A percentile compares a stretch with the other conserved stretches of the same genome.
Evolutionary conservation across 2,329 filamentous ascomycete genomes (phyloP).

Genomic region (Calonectria fujianensis): DNA sequence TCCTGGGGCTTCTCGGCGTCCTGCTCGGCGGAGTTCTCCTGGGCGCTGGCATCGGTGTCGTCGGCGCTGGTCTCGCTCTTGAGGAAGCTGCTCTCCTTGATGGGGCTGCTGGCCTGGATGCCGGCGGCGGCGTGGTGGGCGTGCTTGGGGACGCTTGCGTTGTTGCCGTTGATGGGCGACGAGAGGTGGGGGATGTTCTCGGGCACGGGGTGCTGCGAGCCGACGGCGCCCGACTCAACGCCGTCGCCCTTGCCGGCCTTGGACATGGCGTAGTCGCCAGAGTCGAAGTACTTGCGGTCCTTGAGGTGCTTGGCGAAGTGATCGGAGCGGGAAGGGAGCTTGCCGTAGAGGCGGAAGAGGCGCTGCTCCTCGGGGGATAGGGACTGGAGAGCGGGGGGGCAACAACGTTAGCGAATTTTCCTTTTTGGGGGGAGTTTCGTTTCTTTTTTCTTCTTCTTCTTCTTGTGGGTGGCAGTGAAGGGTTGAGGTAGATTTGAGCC

Average conservation of each 20-base stretch:
- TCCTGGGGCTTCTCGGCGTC: constrained; percentile 64
- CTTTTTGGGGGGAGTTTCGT: neutral
- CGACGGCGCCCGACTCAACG: constrained; percentile 93
- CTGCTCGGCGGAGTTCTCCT: constrained; percentile 21
- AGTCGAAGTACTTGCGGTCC: constrained; percentile 99
- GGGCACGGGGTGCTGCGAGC: constrained; percentile 94
- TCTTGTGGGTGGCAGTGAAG: neutral
- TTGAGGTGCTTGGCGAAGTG: constrained; percentile 98
- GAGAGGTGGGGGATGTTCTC: constrained; percentile 96
- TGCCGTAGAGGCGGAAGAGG: constrained; percentile 97
- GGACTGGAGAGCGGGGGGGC: constrained; percentile 73
- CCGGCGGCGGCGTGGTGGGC: constrained; percentile 66
- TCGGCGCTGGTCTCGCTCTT: constrained; percentile 85
- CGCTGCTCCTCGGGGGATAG: constrained; percentile 96
- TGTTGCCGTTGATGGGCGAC: constrained; percentile 72
- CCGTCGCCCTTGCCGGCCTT: constrained; percentile 98
- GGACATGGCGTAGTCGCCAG: constrained; percentile 95
- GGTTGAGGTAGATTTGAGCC: constrained; percentile 18
- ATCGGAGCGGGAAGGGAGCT: constrained; percentile 96
- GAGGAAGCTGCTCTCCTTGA: constrained; percentile 93
- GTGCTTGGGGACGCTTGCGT: constrained; percentile 61
- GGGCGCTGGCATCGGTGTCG: constrained; percentile 51
- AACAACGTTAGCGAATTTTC: constrained; percentile 46
- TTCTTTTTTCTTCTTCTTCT: neutral
- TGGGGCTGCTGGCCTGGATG: constrained; percentile 82